These are phyloP conservation scores for Termitomyces sp. DNA, from an alignment of 768 basidiomycete species.

Conservation along the genomic window DNA sequence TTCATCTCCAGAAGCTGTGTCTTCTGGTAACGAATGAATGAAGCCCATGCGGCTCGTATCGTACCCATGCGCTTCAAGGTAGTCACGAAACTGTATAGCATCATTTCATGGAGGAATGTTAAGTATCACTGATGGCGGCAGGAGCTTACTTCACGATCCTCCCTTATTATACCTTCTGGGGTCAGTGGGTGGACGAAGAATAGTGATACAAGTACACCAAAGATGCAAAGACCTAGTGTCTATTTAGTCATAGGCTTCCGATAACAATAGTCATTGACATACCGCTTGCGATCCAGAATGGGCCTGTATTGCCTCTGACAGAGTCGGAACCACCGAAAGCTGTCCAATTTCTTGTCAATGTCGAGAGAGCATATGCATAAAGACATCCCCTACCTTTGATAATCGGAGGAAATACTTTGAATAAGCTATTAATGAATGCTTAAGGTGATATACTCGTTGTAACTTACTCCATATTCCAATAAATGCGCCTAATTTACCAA, in stretches of 20 bases:
- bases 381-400: constrained; percentile 41
- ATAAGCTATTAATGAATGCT: too few species aligned
- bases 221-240: too few species aligned
- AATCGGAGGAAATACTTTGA: constrained; percentile 63
- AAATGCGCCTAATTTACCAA: constrained; percentile 84
- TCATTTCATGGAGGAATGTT: background rate
- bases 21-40: background rate
- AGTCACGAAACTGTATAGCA: constrained; percentile 14
- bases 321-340: constrained; percentile 57
- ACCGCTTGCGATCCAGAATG: too few species aligned
- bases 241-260: background rate
- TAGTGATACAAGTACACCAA: constrained; percentile 5
- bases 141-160: too few species aligned
- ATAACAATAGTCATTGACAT: background rate
- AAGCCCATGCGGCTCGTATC: too few species aligned
- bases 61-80: too few species aligned
- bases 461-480: constrained; percentile 72
- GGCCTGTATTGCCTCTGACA: too few species aligned
- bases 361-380: background rate
- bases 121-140: too few species aligned
- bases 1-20: background rate
- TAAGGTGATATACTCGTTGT: too few species aligned
- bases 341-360: too few species aligned
- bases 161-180: too few species aligned
- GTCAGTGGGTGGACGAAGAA: constrained; percentile 11